phyloP scores from a whole-genome alignment of 1,139 yeast species.

The Yarrowia galli region DNA sequence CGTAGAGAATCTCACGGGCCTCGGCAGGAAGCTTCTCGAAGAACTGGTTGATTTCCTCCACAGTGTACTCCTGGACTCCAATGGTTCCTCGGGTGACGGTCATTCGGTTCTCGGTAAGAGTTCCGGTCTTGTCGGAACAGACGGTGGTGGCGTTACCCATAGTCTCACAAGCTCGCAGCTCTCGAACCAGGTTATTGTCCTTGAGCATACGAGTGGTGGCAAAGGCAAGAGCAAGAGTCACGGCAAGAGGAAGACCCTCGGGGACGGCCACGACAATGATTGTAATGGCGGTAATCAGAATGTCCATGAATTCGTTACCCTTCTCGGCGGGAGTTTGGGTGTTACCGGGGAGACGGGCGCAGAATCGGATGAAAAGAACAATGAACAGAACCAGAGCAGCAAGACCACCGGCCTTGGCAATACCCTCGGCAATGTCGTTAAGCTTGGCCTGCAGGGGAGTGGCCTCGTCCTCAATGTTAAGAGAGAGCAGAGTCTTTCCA shows the following conservation, averaged over 20 bases:
- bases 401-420: constrained; percentile 88
- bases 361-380: constrained; percentile 78
- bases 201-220: constrained; percentile 98
- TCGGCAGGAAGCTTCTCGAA: constrained; percentile 48
- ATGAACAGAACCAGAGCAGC: constrained; percentile 82
- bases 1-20: constrained; percentile 55
- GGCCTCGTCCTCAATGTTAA: constrained; percentile 71
- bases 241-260: constrained; percentile 96
- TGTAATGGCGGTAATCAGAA: constrained; percentile 89
- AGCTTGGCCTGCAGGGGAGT: constrained; percentile 91
- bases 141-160: constrained; percentile 99
- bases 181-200: constrained; percentile 95
- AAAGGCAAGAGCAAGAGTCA: constrained; percentile 92
- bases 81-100: constrained; percentile 79
- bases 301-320: constrained; percentile 83
- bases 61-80: constrained; percentile 52
- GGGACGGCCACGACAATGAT: constrained; percentile 97
- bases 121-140: constrained; percentile 97
- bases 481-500: constrained; percentile 87
- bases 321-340: constrained; percentile 68
- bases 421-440: constrained; percentile 85
- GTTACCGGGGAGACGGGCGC: constrained; percentile 66
- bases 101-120: constrained; percentile 92
- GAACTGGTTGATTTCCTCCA: constrained; percentile 48
- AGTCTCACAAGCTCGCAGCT: constrained; percentile 91